A percentile compares a stretch with the other conserved stretches of the same genome.
These are phyloP conservation scores for Sporothrix inflata DNA, from an alignment of 2,329 filamentous ascomycete species.

Conservation along the genomic window DNA sequence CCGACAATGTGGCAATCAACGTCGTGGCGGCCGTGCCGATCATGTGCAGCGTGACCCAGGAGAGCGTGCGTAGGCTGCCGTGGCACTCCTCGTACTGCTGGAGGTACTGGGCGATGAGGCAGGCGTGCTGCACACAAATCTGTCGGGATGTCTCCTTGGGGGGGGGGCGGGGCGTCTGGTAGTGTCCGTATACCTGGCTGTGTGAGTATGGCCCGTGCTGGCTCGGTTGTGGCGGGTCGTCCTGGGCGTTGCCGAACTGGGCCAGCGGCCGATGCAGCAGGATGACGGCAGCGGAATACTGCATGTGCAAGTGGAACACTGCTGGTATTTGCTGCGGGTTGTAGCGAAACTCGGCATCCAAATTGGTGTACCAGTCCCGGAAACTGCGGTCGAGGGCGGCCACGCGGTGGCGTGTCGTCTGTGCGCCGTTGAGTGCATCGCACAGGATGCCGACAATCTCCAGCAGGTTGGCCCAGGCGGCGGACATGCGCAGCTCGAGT, in stretches of 20 bases:
- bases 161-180: not conserved
- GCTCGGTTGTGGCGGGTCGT: not conserved
- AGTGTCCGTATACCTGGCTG: not conserved
- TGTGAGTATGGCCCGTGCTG: not conserved
- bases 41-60: slow-evolving; percentile 29
- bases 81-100: slow-evolving; percentile 27
- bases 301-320: slow-evolving; percentile 29
- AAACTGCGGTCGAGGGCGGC: slow-evolving; percentile 22
- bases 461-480: slow-evolving; percentile 24
- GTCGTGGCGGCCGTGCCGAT: slow-evolving; percentile 29
- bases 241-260: slow-evolving; percentile 23
- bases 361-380: slow-evolving; percentile 22
- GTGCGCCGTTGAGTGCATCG: slow-evolving; percentile 26
- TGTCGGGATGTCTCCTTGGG: slow-evolving; percentile 22
- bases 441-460: slow-evolving; percentile 25
- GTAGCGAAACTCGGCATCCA: slow-evolving; percentile 25
- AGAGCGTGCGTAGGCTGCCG: slow-evolving; percentile 26
- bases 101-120: slow-evolving; percentile 28
- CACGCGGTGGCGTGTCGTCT: slow-evolving; percentile 19
- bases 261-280: slow-evolving; percentile 28
- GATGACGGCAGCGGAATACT: slow-evolving; percentile 30
- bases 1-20: slow-evolving; percentile 26
- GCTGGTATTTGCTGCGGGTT: slow-evolving; percentile 25
- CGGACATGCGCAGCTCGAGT: slow-evolving; percentile 17
- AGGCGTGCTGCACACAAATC: slow-evolving; percentile 27